phyloP scores from a whole-genome alignment of 2,329 filamentous ascomycete species.

The Aphanoascus verrucosus region DNA sequence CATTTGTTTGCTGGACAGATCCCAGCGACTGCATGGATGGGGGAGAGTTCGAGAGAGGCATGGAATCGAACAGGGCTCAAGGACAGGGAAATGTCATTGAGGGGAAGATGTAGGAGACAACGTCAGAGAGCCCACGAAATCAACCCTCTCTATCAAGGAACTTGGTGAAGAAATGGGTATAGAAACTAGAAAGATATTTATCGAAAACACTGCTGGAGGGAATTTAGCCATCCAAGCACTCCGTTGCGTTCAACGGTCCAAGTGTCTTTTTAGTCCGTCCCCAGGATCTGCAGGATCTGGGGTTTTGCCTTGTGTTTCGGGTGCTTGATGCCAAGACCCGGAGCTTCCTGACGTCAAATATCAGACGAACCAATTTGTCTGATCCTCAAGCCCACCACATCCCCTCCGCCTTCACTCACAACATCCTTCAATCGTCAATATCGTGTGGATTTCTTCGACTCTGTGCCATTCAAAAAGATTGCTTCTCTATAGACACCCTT shows the following conservation, averaged over 20 bases:
- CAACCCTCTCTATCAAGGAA: not conserved
- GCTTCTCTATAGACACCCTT: not conserved
- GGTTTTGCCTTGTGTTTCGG: not conserved
- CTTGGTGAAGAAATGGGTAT: not conserved
- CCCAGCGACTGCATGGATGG: conserved; percentile 8
- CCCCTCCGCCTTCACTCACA: not conserved
- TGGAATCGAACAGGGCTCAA: not conserved
- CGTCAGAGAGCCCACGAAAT: not conserved
- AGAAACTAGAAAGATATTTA: not conserved
- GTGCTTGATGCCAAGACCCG: conserved; percentile 1
- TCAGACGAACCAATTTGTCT: not conserved
- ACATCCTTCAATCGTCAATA: too few species aligned
- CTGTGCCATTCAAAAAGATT: too few species aligned
- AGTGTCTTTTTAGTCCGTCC: not conserved
- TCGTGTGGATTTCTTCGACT: too few species aligned
- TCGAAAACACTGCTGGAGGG: not conserved
- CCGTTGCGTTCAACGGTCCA: not conserved
- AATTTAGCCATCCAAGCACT: not conserved
- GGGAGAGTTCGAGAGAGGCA: conserved; percentile 6
- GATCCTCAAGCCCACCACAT: not conserved
- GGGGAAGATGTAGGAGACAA: not conserved
- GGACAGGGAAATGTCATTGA: not conserved
- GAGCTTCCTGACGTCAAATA: conserved; percentile 4
- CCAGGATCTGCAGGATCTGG: not conserved
- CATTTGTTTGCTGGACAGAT: not conserved